phyloP scores from a whole-genome alignment of 495 filamentous ascomycete genomes.

The Usnea hakonensis region DNA sequence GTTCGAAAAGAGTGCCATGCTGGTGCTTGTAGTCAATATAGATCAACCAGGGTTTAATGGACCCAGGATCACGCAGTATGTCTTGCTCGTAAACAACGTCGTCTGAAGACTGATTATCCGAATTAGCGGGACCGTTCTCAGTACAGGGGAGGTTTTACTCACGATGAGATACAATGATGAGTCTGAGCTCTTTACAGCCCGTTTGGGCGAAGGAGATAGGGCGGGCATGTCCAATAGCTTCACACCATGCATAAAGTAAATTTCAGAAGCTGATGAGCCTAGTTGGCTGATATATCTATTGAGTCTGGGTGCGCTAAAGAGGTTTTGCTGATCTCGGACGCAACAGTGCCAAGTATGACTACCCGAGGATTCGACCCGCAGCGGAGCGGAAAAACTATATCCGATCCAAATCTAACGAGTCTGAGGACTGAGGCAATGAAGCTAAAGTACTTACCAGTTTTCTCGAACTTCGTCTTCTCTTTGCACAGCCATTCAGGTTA shows the following conservation, averaged over 20 bases:
- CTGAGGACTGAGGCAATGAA: no score
- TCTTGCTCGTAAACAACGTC: constrained; percentile 96
- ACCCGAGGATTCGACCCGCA: no score
- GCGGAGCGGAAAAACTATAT: no score
- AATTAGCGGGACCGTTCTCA: constrained; percentile 19
- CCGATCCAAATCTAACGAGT: no score
- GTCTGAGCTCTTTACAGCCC: constrained; percentile 27
- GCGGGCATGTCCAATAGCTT: constrained; percentile 46
- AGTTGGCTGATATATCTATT: neutral
- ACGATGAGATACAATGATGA: constrained; percentile 72
- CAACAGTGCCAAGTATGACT: no score
- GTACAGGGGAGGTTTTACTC: constrained; percentile 30
- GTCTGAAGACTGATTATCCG: constrained; percentile 56
- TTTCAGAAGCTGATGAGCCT: neutral
- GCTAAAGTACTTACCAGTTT: no score
- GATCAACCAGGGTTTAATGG: constrained; percentile 88
- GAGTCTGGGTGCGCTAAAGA: neutral
- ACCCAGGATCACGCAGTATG: constrained; percentile 75
- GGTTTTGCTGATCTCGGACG: no score
- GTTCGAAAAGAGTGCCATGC: constrained; percentile 79
- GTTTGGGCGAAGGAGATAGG: constrained; percentile 27
- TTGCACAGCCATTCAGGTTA: neutral
- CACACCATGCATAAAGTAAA: constrained; percentile 52
- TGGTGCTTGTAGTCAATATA: constrained; percentile 90
- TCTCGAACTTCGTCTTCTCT: neutral